phyloP scores from a whole-genome alignment of 163 green algal species.

The Chlamydomonas reinhardtii region DNA sequence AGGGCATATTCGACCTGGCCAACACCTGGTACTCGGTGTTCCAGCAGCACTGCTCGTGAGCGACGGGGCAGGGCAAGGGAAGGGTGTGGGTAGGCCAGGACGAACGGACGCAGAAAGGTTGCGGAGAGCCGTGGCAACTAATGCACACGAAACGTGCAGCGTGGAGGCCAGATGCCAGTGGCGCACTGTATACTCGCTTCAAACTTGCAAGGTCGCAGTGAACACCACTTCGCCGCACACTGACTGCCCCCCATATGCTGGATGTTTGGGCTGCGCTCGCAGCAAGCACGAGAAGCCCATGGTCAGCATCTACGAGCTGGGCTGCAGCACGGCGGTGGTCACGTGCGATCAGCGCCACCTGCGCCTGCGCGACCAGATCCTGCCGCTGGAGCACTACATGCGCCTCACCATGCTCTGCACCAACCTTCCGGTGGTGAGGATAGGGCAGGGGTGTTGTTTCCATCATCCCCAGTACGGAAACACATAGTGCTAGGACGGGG shows the following conservation, averaged over 20 bases:
- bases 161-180: no score
- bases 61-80: not conserved
- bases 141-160: no score
- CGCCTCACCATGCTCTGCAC: slow-evolving; percentile 32
- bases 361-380: slow-evolving; percentile 5
- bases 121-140: no score
- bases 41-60: slow-evolving; percentile 73
- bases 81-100: no score
- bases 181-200: no score
- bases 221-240: no score
- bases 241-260: no score
- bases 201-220: no score
- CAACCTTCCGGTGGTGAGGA: slow-evolving; percentile 52
- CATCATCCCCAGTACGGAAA: no score
- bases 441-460: not conserved
- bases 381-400: slow-evolving; percentile 50
- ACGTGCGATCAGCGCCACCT: slow-evolving; percentile 2
- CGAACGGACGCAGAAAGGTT: no score
- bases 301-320: slow-evolving; percentile 12
- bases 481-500: no score
- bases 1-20: slow-evolving; percentile 61
- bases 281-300: not conserved
- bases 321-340: slow-evolving; percentile 13
- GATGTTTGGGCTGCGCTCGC: no score
- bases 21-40: slow-evolving; percentile 79